Conservation (phyloP, 495 filamentous ascomycete genomes). For the Daldinia concentrica region DNA sequence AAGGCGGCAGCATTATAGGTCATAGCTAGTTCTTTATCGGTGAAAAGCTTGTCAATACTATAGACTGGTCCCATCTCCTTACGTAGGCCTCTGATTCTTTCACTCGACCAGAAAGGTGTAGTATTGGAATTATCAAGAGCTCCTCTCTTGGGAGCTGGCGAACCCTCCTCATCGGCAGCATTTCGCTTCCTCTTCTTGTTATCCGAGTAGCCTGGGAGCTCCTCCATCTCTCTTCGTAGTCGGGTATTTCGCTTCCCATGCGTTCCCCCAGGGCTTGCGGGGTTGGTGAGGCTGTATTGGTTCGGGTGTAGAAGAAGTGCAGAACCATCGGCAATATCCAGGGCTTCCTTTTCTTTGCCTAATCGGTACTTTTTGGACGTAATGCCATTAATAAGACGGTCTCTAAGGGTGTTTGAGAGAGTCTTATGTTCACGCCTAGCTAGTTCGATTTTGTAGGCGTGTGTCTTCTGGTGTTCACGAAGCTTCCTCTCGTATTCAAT, state of each 20-base stretch:
- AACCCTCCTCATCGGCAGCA: slow-evolving; percentile 72
- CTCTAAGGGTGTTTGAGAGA: slow-evolving; percentile 79
- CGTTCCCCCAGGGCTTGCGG: slow-evolving; percentile 79
- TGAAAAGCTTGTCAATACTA: slow-evolving; percentile 90
- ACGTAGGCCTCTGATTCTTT: slow-evolving; percentile 54
- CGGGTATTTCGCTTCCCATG: slow-evolving; percentile 85
- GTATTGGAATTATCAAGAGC: slow-evolving; percentile 56
- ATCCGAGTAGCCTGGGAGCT: slow-evolving; percentile 70
- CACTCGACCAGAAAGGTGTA: slow-evolving; percentile 65
- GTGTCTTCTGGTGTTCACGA: slow-evolving; percentile 60
- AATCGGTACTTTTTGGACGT: slow-evolving; percentile 78
- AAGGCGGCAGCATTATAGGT: slow-evolving; percentile 76
- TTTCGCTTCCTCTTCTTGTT: slow-evolving; percentile 84
- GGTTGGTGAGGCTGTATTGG: slow-evolving; percentile 86
- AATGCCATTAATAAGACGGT: slow-evolving; percentile 82
- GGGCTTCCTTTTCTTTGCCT: slow-evolving; percentile 83
- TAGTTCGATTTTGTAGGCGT: slow-evolving; percentile 72
- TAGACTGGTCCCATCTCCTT: slow-evolving; percentile 65
- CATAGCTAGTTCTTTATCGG: slow-evolving; percentile 87
- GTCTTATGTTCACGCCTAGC: slow-evolving; percentile 83
- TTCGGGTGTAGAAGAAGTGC: slow-evolving; percentile 90
- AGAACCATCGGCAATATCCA: slow-evolving; percentile 88
- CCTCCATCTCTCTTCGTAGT: slow-evolving; percentile 81
- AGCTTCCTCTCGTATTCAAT: slow-evolving; percentile 64
- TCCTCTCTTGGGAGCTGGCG: slow-evolving; percentile 67